Percentiles rank a stretch among this genome's conserved stretches.
Conservation (phyloP, 306 rosid genomes). For the Prunus padus region DNA sequence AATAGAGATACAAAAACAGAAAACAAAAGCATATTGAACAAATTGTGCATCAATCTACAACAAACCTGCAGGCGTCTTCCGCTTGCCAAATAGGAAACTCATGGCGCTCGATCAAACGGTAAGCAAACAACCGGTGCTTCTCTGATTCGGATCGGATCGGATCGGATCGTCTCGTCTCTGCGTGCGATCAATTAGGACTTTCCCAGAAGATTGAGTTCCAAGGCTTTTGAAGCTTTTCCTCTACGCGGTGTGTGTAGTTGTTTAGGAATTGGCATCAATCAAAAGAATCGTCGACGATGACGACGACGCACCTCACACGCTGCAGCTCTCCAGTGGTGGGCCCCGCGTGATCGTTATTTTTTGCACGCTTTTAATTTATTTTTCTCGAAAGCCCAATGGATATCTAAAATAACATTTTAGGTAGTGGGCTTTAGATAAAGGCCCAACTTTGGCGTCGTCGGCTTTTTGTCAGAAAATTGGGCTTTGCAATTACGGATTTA, state of each 20-base stretch:
- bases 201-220: background rate
- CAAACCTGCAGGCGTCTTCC: slow-evolving; percentile 90
- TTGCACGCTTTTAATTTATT: background rate
- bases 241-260: slow-evolving; percentile 19
- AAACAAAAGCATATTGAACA: background rate
- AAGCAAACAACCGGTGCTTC: background rate
- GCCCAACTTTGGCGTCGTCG: background rate
- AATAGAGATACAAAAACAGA: background rate
- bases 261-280: background rate
- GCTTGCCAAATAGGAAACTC: slow-evolving; percentile 95
- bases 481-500: background rate
- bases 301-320: slow-evolving; percentile 4
- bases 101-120: slow-evolving; percentile 44
- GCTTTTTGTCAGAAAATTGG: background rate
- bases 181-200: background rate
- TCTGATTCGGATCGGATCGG: slow-evolving; percentile 13
- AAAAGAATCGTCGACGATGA: background rate
- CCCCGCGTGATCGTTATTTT: background rate
- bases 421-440: background rate
- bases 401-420: background rate
- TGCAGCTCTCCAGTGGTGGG: background rate
- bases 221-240: background rate
- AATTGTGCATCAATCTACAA: background rate
- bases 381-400: background rate
- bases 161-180: background rate